phyloP scores from a whole-genome alignment of 768 basidiomycete species.

The Saitozyma sp. region DNA sequence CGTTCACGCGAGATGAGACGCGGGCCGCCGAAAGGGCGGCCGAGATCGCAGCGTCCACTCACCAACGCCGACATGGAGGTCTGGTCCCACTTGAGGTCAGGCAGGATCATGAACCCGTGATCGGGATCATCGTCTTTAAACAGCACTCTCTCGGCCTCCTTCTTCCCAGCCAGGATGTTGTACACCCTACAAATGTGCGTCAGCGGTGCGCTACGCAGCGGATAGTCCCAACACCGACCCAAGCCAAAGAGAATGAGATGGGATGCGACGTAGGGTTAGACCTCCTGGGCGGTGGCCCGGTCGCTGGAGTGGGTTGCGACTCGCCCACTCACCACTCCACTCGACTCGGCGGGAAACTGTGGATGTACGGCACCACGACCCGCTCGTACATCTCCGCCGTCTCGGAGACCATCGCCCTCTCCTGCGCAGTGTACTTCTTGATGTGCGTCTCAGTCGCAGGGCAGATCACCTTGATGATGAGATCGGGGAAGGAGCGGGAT shows the following conservation, averaged over 20 bases:
- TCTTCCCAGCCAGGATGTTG: slow-evolving; percentile 73
- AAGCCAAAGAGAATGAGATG: neutral
- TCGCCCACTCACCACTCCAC: slow-evolving; percentile 68
- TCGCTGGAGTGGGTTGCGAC: neutral
- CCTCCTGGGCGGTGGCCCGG: too few species aligned
- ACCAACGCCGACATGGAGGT: slow-evolving; percentile 66
- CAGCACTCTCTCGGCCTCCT: slow-evolving; percentile 73
- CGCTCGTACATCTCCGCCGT: slow-evolving; percentile 73
- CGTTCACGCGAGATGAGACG: neutral
- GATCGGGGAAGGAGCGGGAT: slow-evolving; percentile 58
- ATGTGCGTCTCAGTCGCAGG: slow-evolving; percentile 91
- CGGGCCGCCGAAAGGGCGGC: neutral
- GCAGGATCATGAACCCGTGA: slow-evolving; percentile 72
- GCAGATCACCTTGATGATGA: slow-evolving; percentile 79
- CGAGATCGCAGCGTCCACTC: slow-evolving; percentile 6
- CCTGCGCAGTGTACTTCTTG: slow-evolving; percentile 80
- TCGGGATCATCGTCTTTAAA: slow-evolving; percentile 60
- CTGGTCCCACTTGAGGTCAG: slow-evolving; percentile 97
- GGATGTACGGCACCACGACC: slow-evolving; percentile 77
- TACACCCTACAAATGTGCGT: slow-evolving; percentile 65
- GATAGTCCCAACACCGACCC: neutral
- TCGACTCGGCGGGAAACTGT: slow-evolving; percentile 69
- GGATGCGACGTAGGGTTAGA: too few species aligned
- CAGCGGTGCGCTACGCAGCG: too few species aligned
- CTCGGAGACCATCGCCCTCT: slow-evolving; percentile 71